Conservation (phyloP, 177 flowering plant genomes). For the Vitis hybrid region DNA sequence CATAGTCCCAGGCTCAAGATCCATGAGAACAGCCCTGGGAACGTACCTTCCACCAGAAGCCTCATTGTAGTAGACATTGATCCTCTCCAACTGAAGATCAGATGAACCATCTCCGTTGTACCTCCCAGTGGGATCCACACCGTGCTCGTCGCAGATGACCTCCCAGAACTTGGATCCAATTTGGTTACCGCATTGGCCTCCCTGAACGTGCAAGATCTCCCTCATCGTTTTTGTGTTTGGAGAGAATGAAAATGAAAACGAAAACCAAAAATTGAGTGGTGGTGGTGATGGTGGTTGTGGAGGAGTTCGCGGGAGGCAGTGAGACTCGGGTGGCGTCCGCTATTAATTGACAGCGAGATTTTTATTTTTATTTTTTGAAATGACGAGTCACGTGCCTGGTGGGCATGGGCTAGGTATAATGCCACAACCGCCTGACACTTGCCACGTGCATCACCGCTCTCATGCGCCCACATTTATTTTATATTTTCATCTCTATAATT, state of each 20-base stretch:
- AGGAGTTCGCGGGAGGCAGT: neutral
- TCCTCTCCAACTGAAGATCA: constrained; percentile 65
- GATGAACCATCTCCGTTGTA: constrained; percentile 45
- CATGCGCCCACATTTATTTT: too few relatives aligned
- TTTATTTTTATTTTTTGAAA: neutral
- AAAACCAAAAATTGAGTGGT: too few relatives aligned
- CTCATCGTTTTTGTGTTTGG: constrained; percentile 37
- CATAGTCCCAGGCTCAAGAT: constrained; percentile 93
- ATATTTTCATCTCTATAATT: too few relatives aligned
- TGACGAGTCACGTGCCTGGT: too few relatives aligned
- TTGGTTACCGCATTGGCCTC: constrained; percentile 91
- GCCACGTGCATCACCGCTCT: too few relatives aligned
- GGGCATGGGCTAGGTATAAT: too few relatives aligned
- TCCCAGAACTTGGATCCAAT: constrained; percentile 93
- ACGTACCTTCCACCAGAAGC: constrained; percentile 80
- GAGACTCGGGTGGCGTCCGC: neutral
- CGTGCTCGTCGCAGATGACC: constrained; percentile 81
- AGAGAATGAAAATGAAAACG: neutral
- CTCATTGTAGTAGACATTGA: constrained; percentile 83
- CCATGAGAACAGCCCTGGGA: constrained; percentile 87
- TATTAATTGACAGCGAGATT: constrained; percentile 1
- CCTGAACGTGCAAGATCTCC: constrained; percentile 78
- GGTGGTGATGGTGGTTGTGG: neutral
- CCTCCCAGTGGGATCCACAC: constrained; percentile 65
- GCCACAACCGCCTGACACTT: too few relatives aligned